Conservation (phyloP, 1,139 yeast genomes). For the Debaryomyces udenii region DNA sequence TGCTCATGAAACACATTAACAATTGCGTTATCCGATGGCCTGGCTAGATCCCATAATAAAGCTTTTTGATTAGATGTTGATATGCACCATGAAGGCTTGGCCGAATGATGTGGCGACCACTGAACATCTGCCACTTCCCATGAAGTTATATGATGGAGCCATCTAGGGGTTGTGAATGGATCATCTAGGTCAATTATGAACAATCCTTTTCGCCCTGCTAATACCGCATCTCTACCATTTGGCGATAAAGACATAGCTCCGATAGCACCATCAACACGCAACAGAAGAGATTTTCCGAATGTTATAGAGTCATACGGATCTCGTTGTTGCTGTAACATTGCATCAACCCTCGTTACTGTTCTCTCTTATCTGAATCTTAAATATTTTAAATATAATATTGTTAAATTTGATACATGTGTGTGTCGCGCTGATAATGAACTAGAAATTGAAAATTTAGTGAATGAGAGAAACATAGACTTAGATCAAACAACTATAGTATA, state of each 20-base stretch:
- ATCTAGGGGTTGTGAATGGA: constrained; percentile 92
- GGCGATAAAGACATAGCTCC: constrained; percentile 95
- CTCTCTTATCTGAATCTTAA: background rate
- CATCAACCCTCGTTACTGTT: background rate
- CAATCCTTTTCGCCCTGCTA: constrained; percentile 88
- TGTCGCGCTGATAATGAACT: constrained; percentile 9
- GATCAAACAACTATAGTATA: too few species aligned
- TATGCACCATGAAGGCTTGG: constrained; percentile 87
- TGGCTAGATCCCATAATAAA: constrained; percentile 84
- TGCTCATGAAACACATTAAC: constrained; percentile 88
- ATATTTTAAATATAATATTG: background rate
- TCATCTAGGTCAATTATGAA: constrained; percentile 92
- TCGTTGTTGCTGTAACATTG: constrained; percentile 11
- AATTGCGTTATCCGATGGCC: constrained; percentile 77
- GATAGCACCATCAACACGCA: constrained; percentile 89
- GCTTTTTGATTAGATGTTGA: constrained; percentile 96
- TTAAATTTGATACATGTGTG: background rate
- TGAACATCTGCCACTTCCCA: constrained; percentile 99
- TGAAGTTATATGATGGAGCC: constrained; percentile 87
- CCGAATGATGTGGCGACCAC: constrained; percentile 87
- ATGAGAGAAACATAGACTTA: too few species aligned
- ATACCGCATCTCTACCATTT: constrained; percentile 87
- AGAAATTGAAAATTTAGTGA: background rate
- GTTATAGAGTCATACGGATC: constrained; percentile 50
- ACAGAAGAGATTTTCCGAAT: constrained; percentile 76